A percentile compares a stretch with the other conserved stretches of the same genome.
Conservation (phyloP, 768 basidiomycete species). For the Rhizopogon salebrosus region DNA sequence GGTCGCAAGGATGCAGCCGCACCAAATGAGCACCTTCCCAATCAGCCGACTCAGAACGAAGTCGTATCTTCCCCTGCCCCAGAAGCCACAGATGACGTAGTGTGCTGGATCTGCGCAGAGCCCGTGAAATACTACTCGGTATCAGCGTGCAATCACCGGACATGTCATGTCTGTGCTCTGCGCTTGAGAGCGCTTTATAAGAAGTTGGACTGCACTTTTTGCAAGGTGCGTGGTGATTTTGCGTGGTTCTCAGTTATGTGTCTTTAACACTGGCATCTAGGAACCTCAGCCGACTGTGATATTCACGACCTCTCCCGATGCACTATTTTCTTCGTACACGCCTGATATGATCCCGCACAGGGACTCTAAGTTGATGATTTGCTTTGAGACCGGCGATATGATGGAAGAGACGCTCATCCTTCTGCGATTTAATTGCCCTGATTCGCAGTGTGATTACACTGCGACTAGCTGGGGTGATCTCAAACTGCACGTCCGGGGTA, state of each 20-base stretch:
- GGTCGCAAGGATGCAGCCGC: neutral
- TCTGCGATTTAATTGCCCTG: slow-evolving; percentile 93
- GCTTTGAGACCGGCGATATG: slow-evolving; percentile 87
- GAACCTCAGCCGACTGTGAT: slow-evolving; percentile 71
- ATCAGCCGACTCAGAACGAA: slow-evolving; percentile 1
- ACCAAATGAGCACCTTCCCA: neutral
- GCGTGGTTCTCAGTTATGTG: neutral
- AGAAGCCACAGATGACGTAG: slow-evolving; percentile 28
- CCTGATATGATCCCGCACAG: slow-evolving; percentile 55
- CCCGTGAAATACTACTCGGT: slow-evolving; percentile 86
- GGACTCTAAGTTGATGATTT: slow-evolving; percentile 70
- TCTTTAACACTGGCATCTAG: slow-evolving; percentile 29
- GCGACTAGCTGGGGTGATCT: slow-evolving; percentile 88
- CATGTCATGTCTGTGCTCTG: slow-evolving; percentile 91
- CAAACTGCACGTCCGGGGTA: slow-evolving; percentile 73
- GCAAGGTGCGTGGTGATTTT: slow-evolving; percentile 61
- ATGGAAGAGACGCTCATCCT: slow-evolving; percentile 93
- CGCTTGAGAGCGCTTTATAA: slow-evolving; percentile 90
- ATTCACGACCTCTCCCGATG: slow-evolving; percentile 64
- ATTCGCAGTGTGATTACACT: slow-evolving; percentile 74
- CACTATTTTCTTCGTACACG: slow-evolving; percentile 53
- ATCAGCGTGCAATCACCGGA: slow-evolving; percentile 89
- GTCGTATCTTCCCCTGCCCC: neutral
- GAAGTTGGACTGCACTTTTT: slow-evolving; percentile 90
- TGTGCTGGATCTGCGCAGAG: slow-evolving; percentile 95